These are phyloP conservation scores for Jacaranda mimosifolia DNA, from an alignment of 257 asterid genomes.

Conservation along the genomic window DNA sequence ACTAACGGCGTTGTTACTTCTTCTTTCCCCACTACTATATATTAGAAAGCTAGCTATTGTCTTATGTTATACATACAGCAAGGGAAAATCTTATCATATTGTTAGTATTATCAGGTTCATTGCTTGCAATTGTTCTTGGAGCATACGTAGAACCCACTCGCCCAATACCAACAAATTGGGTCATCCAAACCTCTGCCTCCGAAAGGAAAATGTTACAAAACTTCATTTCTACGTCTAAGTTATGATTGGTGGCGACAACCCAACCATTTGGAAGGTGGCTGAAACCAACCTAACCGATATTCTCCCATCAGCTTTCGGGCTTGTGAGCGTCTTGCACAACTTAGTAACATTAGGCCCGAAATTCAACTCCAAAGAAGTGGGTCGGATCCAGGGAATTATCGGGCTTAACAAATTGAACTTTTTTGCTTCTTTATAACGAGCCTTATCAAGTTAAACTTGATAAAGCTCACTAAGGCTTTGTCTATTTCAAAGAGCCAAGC, in stretches of 20 bases:
- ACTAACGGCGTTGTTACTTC: too few species aligned
- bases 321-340: slow-evolving; percentile 26
- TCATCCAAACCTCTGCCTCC: not conserved
- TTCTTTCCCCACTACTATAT: not conserved
- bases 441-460: too few species aligned
- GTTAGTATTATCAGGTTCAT: not conserved
- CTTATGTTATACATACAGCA: too few species aligned
- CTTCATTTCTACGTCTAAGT: slow-evolving; percentile 47
- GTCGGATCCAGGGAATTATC: slow-evolving; percentile 48
- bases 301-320: slow-evolving; percentile 38
- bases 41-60: not conserved
- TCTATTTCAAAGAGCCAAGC: too few species aligned
- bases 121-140: not conserved
- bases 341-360: slow-evolving; percentile 37
- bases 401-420: too few species aligned
- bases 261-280: slow-evolving; percentile 35
- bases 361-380: slow-evolving; percentile 31
- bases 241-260: slow-evolving; percentile 33
- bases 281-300: slow-evolving; percentile 20
- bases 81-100: slow-evolving; percentile 6
- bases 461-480: too few species aligned
- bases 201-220: slow-evolving; percentile 22
- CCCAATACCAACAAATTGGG: not conserved
- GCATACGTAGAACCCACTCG: not conserved
- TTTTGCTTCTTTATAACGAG: too few species aligned